Conservation (phyloP, 805 yeast species). For the Tetrapisispora namnaoensis region DNA sequence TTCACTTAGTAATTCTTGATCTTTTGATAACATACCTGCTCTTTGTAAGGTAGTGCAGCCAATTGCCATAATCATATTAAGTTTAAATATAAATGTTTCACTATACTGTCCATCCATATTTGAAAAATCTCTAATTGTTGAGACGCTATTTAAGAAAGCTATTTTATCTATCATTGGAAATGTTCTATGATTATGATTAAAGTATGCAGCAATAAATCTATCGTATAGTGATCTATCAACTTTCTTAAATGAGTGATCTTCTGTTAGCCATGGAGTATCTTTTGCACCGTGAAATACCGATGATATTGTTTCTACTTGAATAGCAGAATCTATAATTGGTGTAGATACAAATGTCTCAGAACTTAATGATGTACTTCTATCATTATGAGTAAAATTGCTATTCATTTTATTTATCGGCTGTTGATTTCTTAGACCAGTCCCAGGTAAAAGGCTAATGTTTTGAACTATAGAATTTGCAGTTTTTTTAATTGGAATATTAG, state of each 20-base stretch:
- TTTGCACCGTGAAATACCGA: constrained; percentile 25
- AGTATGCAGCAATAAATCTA: constrained; percentile 35
- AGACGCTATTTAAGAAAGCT: constrained; percentile 29
- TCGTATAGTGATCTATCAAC: constrained; percentile 29
- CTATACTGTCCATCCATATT: constrained; percentile 17
- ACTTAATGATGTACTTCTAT: background rate
- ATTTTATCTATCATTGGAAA: constrained; percentile 37
- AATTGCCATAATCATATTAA: constrained; percentile 44
- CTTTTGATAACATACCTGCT: constrained; percentile 30
- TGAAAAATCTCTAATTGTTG: constrained; percentile 21
- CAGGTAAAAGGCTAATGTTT: background rate
- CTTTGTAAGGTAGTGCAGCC: constrained; percentile 43
- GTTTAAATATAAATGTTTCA: constrained; percentile 32
- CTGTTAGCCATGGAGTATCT: constrained; percentile 19
- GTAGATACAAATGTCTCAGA: constrained; percentile 8
- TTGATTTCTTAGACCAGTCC: background rate
- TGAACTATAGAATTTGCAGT: background rate
- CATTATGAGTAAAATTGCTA: background rate
- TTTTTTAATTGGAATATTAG: background rate
- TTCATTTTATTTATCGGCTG: background rate
- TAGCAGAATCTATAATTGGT: constrained; percentile 22
- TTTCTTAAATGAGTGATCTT: constrained; percentile 19
- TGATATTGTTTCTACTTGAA: constrained; percentile 26
- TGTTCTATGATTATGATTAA: constrained; percentile 36
- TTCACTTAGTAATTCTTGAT: constrained; percentile 32